Base-by-base conservation (phyloP, 148 eudicot species). In the Nepenthes mirabilis region DNA sequence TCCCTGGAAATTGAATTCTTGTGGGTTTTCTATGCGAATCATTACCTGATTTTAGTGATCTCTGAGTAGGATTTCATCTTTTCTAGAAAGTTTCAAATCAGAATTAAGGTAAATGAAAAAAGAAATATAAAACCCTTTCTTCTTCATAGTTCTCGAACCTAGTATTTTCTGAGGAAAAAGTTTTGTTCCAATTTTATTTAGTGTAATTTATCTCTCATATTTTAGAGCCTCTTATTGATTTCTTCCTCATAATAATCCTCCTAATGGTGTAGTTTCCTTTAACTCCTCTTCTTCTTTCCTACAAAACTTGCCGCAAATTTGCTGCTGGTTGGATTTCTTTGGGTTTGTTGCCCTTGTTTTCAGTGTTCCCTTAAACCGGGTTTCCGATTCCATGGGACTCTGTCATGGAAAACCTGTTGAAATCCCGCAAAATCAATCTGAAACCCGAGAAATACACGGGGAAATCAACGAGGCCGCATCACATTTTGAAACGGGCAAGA, bases 331-430 rank as follows among this genome's bases (percentile, higher is more conserved):
- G n/a, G 14, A 10, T 14, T 59, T 60, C 33, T 57, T 64, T 57
- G 23, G 23, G 23, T 14, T 58, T 37, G 2, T 59, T 33, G n/a
- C 33, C 13, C 12, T 59, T 60, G 36, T 57, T 64, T 57, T 6
- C 14, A 52, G 64, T 67, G 36, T 61, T 51, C 63, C 8, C 56
- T 13, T 1, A 36, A 72, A 69, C 32, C 72, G 75, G 70, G 82
- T 40, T 61, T 68, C 61, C 79, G 83, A 57, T 60, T 70, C 82
- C 75, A 91, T 91, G 98, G 98, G 98, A 63, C 74, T 86, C 45
- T 91, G 98, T 83, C 86, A 91, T 69, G 98, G 94, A 65, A 91
- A 86, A 82, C 98, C 96, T 34, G 73, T 61, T 68, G 70, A 76
- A 76, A 63, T 70, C 79, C 80, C 82, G 5, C 69, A 79, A 50